Percentiles rank a stretch among this genome's conserved stretches.
phyloP scores from a whole-genome alignment of 768 basidiomycete species.

The Naganishia friedmannii region DNA sequence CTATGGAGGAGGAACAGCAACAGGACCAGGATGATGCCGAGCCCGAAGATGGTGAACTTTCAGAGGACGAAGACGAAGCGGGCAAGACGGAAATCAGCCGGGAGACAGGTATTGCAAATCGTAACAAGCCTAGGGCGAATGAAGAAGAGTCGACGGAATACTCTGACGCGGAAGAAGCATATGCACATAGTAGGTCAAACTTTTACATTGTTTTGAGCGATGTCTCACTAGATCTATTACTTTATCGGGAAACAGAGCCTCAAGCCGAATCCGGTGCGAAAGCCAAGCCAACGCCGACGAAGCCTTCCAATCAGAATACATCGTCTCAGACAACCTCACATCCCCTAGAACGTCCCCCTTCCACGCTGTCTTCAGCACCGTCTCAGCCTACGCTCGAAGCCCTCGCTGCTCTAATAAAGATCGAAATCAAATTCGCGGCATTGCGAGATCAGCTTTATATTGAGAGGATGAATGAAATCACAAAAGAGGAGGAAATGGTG shows the following conservation, averaged over 20 bases:
- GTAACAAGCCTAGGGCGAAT: constrained; percentile 25
- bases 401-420: constrained; percentile 76
- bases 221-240: neutral
- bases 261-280: neutral
- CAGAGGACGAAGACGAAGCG: constrained; percentile 30
- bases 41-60: constrained; percentile 31
- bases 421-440: constrained; percentile 89
- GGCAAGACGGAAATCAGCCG: constrained; percentile 11
- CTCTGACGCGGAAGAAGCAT: constrained; percentile 15
- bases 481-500: constrained; percentile 81
- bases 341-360: constrained; percentile 59
- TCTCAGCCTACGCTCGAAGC: constrained; percentile 61
- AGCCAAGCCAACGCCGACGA: neutral
- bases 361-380: constrained; percentile 34
- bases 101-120: constrained; percentile 25
- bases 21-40: constrained; percentile 34
- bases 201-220: neutral
- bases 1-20: constrained; percentile 21
- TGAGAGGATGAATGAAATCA: constrained; percentile 87
- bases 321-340: constrained; percentile 55
- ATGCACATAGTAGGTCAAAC: neutral
- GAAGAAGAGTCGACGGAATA: constrained; percentile 16
- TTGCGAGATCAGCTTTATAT: constrained; percentile 82
- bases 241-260: neutral
- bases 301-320: constrained; percentile 7